Evolutionary conservation across 768 basidiomycete genomes (phyloP), one percentile per base, ranked within the genome.

Genomic region (Podaxis sp.): DNA sequence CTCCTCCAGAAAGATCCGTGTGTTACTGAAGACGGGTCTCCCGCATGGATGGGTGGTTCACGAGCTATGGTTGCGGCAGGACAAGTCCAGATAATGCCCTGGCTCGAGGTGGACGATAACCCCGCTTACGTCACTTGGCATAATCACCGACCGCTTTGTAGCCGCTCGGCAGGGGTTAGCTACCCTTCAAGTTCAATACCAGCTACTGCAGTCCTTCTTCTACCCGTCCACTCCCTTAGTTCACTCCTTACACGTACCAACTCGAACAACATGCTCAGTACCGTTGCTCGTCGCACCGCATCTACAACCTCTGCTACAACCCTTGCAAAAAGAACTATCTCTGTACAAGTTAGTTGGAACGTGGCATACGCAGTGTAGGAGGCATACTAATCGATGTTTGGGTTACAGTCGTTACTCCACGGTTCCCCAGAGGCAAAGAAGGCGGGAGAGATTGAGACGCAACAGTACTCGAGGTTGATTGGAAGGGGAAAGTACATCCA

Each of bases 401-500:
- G 60, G 36, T 62, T 69, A 57, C 75, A 95, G 94, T 86, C 90
- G 20, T 73, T 99, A 60, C 78, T 99, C 62, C 95, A 99, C 75
- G 97, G 97, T n/a, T 95, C 93, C 33, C 87, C 88, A 51, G 88
- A 95, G 70, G 96, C 96, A 50, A 90, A 92, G 76, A 81, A 83
- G 69, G 92, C 88, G 49, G 91, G 94, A 44, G 91, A 92, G 55
- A 76, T 86, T 40, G 88, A 90, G 62, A 77, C 83, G 50, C 84
- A 85, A 61, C 92, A 96, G 70, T 95, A 99, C 73, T 95, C 93
- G 2, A 84, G 87, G 68, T 76, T 96, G 7, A 90, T 99, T 44
- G 96, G 93, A 37, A 81, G 96, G 63, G 94, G 95, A 51, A 99
- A 99, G 81, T 96, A 95, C 72, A 83, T 96, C 37, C 95, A 96